Evolutionary conservation across 148 eudicot genomes (phyloP).

Genomic region (Oxyria digyna): DNA sequence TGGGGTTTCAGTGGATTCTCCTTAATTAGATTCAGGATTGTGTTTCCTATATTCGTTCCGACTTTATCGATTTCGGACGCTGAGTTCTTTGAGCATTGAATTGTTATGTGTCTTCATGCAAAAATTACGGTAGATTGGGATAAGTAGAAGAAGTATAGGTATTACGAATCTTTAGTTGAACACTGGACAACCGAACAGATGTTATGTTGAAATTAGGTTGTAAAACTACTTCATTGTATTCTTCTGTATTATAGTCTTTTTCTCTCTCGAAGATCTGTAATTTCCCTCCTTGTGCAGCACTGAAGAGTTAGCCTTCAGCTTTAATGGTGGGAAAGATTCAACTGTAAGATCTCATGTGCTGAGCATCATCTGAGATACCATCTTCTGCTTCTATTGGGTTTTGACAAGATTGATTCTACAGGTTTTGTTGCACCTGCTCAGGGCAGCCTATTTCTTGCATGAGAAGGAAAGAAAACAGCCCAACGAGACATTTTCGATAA

Average conservation of each 20-base stretch:
- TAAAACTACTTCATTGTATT: neutral
- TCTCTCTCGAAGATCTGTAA: neutral
- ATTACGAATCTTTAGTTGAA: too few species aligned
- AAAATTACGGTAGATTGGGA: neutral
- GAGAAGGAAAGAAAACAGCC: slow-evolving; percentile 21
- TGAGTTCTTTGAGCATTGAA: too few species aligned
- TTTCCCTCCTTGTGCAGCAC: slow-evolving; percentile 37
- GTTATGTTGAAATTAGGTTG: neutral
- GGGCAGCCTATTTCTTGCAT: slow-evolving; percentile 83
- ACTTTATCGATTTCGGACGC: too few species aligned
- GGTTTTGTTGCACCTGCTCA: slow-evolving; percentile 88
- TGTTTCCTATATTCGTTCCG: too few species aligned
- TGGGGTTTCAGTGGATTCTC: too few species aligned
- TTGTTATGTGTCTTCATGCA: too few species aligned
- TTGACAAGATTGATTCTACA: slow-evolving; percentile 17
- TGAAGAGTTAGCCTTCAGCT: slow-evolving; percentile 95
- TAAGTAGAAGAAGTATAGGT: too few species aligned
- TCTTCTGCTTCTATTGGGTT: slow-evolving; percentile 1
- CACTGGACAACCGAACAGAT: too few species aligned
- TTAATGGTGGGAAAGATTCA: slow-evolving; percentile 99
- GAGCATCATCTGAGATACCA: neutral
- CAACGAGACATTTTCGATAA: slow-evolving; percentile 52
- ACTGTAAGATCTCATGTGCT: slow-evolving; percentile 48
- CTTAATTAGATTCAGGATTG: too few species aligned
- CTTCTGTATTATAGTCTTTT: neutral